Conservation (phyloP, 495 filamentous ascomycete species). For the Penicillium lividum region DNA sequence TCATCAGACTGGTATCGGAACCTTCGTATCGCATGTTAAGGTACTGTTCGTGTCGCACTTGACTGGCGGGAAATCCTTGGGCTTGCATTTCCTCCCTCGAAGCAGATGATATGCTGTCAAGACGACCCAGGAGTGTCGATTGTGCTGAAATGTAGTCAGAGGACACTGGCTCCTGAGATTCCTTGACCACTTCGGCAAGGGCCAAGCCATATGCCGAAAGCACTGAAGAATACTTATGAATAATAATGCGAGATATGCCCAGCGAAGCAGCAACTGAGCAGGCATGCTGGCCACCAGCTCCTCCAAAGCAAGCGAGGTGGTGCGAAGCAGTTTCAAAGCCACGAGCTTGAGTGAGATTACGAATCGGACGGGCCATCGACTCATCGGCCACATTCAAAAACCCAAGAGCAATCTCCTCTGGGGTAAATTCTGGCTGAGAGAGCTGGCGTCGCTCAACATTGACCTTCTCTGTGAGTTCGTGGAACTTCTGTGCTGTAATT, state of each 20-base stretch:
- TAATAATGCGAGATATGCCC: conserved; percentile 53
- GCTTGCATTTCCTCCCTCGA: conserved; percentile 40
- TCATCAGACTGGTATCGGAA: conserved; percentile 55
- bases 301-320: conserved; percentile 55
- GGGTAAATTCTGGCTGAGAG: conserved; percentile 66
- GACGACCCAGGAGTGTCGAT: conserved; percentile 33
- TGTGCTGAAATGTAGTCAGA: conserved; percentile 38
- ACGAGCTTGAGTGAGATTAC: conserved; percentile 53
- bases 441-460: conserved; percentile 60
- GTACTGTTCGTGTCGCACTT: conserved; percentile 51
- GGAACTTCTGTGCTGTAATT: conserved; percentile 74
- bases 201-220: conserved; percentile 56
- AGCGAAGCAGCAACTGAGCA: conserved; percentile 51
- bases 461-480: conserved; percentile 75
- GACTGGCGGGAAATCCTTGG: conserved; percentile 40
- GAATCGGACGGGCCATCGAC: conserved; percentile 55
- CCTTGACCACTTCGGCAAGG: conserved; percentile 53
- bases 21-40: conserved; percentile 57
- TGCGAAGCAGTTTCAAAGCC: conserved; percentile 53
- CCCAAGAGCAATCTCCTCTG: conserved; percentile 82
- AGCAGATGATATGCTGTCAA: conserved; percentile 32
- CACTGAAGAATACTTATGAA: conserved; percentile 56
- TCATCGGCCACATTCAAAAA: conserved; percentile 58
- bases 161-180: conserved; percentile 52
- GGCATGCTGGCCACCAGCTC: conserved; percentile 57